Conservation (phyloP, 2,329 filamentous ascomycete species). For the Diplodia intermedia region DNA sequence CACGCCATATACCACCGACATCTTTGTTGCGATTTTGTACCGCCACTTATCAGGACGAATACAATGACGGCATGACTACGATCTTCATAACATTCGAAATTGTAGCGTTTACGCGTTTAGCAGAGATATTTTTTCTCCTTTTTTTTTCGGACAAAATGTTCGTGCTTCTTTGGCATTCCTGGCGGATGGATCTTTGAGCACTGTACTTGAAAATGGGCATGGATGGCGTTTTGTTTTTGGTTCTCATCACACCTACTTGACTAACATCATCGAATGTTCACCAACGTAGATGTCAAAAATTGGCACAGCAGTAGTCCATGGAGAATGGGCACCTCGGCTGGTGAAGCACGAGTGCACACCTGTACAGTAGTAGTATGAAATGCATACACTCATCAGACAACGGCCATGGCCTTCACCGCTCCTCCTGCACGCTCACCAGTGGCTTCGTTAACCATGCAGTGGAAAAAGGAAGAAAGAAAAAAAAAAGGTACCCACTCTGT, state of each 20-base stretch:
- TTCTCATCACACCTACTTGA: neutral
- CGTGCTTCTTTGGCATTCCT: constrained; percentile 1
- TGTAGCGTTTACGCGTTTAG: constrained; percentile 18
- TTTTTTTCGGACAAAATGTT: neutral
- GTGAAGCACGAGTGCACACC: neutral
- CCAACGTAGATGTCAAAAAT: neutral
- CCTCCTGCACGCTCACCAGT: neutral
- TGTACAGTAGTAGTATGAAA: neutral
- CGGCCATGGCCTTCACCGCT: neutral
- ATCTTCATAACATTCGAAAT: neutral
- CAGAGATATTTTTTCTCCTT: neutral
- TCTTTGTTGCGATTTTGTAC: neutral
- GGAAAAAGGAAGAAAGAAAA: neutral
- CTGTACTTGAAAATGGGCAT: constrained; percentile 1
- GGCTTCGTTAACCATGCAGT: neutral
- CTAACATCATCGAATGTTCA: neutral
- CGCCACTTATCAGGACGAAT: constrained; percentile 8
- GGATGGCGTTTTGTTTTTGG: neutral
- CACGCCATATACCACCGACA: neutral
- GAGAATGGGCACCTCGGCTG: neutral
- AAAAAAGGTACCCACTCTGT: neutral
- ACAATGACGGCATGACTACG: neutral
- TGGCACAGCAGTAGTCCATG: neutral
- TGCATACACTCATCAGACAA: neutral
- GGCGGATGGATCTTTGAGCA: neutral